Percentiles rank a stretch among this genome's conserved stretches.
phyloP scores from a whole-genome alignment of 2,329 filamentous ascomycete species.

The Epichloe aotearoae region DNA sequence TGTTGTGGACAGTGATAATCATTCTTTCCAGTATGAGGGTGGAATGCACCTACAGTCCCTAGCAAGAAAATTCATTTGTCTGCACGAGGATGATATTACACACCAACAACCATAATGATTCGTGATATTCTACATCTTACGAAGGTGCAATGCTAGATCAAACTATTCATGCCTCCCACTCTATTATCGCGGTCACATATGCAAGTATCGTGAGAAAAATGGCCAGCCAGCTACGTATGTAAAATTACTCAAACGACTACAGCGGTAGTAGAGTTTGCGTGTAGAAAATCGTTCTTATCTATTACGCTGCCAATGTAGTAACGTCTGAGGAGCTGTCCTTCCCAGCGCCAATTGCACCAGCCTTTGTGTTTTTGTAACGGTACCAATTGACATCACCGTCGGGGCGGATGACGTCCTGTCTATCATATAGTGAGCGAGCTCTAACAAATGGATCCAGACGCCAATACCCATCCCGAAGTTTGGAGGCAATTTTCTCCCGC shows the following conservation, averaged over 20 bases:
- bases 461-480: slow-evolving; percentile 72
- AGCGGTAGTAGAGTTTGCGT: background rate
- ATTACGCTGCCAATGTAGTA: slow-evolving; percentile 15
- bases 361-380: slow-evolving; percentile 13
- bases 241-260: background rate
- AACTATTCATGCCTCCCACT: no score
- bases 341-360: background rate
- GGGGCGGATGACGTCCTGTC: slow-evolving; percentile 55
- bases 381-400: slow-evolving; percentile 65
- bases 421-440: slow-evolving; percentile 73
- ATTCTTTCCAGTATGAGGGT: no score
- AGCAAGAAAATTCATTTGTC: no score
- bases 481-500: slow-evolving; percentile 47
- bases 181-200: no score
- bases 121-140: no score
- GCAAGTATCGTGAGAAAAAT: background rate
- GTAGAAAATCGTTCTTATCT: slow-evolving; percentile 11
- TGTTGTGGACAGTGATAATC: no score
- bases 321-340: background rate
- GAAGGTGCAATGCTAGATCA: no score
- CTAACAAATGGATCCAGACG: slow-evolving; percentile 74
- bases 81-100: no score
- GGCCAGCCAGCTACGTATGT: background rate
- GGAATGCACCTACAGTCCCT: no score
- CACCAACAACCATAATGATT: no score